Conservation (phyloP, 805 yeast genomes). For the Metschnikowia chrysomelidarum region DNA sequence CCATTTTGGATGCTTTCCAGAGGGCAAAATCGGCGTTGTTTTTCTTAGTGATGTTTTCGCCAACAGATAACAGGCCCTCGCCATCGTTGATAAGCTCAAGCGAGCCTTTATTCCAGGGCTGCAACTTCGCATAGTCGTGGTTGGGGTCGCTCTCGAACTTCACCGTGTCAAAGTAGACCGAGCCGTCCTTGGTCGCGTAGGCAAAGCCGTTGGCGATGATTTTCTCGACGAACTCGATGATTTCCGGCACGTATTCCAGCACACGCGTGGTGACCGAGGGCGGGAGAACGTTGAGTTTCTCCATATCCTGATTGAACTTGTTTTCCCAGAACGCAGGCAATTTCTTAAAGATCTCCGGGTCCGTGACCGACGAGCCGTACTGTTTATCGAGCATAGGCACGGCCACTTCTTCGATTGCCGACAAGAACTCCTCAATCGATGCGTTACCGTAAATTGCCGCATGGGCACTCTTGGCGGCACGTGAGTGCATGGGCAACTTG, state of each 20-base stretch:
- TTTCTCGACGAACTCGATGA: constrained; percentile 70
- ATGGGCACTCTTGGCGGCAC: constrained; percentile 56
- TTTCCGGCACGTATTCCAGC: constrained; percentile 93
- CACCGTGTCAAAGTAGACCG: constrained; percentile 92
- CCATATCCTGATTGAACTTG: constrained; percentile 84
- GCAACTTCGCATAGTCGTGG: constrained; percentile 92
- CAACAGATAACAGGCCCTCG: constrained; percentile 73
- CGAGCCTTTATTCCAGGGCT: constrained; percentile 97
- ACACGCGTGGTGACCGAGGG: constrained; percentile 90
- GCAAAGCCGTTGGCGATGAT: constrained; percentile 83
- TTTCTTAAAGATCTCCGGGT: constrained; percentile 77
- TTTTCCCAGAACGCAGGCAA: constrained; percentile 90
- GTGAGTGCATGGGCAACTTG: constrained; percentile 82
- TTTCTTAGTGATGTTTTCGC: constrained; percentile 55
- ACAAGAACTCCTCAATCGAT: constrained; percentile 41
- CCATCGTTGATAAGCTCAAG: constrained; percentile 86
- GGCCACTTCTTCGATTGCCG: constrained; percentile 66
- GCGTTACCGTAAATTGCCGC: constrained; percentile 36
- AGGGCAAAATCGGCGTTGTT: constrained; percentile 88
- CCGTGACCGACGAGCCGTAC: constrained; percentile 74
- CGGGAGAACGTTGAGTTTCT: constrained; percentile 74
- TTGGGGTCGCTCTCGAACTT: constrained; percentile 67
- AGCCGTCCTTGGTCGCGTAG: constrained; percentile 79
- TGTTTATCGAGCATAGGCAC: constrained; percentile 71
- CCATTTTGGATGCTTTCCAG: constrained; percentile 96